Evolutionary conservation across 116 monocot genomes (phyloP), one percentile per base, ranked within the genome.

Genomic region (Posidonia oceanica): DNA sequence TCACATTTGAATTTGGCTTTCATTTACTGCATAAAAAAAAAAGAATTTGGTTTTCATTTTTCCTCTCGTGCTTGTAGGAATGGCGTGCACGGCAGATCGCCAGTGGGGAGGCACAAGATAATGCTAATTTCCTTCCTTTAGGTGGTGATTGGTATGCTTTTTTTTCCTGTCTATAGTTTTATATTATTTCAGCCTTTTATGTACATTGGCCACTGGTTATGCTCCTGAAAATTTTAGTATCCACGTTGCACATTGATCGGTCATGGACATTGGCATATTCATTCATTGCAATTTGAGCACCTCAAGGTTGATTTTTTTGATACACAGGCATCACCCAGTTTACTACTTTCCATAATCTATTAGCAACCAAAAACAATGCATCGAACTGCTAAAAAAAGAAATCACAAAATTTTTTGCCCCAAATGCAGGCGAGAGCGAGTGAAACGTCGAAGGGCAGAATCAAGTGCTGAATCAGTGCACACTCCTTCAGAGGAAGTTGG

Each of bases 61-160:
- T 70, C 18, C 17, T 36, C 23, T 37, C 21, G 5, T 59, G 21
- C 39, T 14, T 80, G 29, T 68, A 97, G 97, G 70, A 85, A 75
- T 97, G 97, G 97, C 83, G 72, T 54, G 64, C 85, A 68, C 80
- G 69, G 13, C 97, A 97, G 69, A 83, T 97, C 74, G 82, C 85
- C 14, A 92, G 79, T 66, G 89, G 92, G 36, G 97, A 92, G 81
- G 89, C 92, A 63, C 83, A 82, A 74, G 92, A 85, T 66, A 97
- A 97, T 84, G 97, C 87, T 51, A 97, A 97, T 79, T 97, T 97
- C 77, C 63, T 85, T 71, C 97, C 97, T 56, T 74, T 97, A 42
- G 85, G 97, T 63, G 87, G 89, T 79, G 89, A 92, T 71, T 97
- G 97, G 97, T 97, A 89, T 56, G 76, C 51, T 53, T n/a, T 37